phyloP scores from a whole-genome alignment of 345 rosid species.

The Rubroshorea leprosula region DNA sequence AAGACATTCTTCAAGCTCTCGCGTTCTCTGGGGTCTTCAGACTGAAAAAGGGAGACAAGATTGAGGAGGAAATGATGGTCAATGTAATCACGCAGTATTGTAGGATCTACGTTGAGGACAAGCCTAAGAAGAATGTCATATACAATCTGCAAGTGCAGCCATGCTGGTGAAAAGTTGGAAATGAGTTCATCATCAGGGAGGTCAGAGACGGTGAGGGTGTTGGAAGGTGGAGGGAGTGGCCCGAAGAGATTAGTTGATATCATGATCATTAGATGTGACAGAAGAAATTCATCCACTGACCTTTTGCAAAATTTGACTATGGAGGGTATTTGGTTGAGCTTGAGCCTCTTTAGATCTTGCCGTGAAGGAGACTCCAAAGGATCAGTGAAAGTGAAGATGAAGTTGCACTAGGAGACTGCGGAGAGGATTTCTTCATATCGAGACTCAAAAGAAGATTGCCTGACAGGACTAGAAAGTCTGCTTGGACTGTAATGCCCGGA shows the following conservation, averaged over 20 bases:
- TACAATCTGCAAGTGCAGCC: slow-evolving; percentile 53
- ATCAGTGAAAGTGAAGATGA: slow-evolving; percentile 41
- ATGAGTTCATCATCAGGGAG: slow-evolving; percentile 41
- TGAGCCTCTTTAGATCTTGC: slow-evolving; percentile 45
- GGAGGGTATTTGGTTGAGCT: slow-evolving; percentile 41
- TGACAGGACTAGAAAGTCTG: slow-evolving; percentile 14
- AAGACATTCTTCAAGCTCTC: slow-evolving; percentile 48
- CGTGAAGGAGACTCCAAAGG: slow-evolving; percentile 42
- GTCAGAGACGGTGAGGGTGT: slow-evolving; percentile 12
- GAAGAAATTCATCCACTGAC: slow-evolving; percentile 21
- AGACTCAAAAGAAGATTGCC: slow-evolving; percentile 14
- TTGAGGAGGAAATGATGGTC: slow-evolving; percentile 34
- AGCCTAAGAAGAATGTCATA: slow-evolving; percentile 44
- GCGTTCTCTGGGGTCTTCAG: slow-evolving; percentile 58
- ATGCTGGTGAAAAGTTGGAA: slow-evolving; percentile 26
- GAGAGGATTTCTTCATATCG: slow-evolving; percentile 33
- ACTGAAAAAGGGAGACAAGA: slow-evolving; percentile 46
- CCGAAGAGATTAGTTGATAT: slow-evolving; percentile 47
- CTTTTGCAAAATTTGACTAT: slow-evolving; percentile 27
- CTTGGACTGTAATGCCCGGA: slow-evolving; percentile 8
- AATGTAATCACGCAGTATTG: slow-evolving; percentile 29
- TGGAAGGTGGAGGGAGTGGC: slow-evolving; percentile 44
- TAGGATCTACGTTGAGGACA: slow-evolving; percentile 33
- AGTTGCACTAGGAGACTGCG: slow-evolving; percentile 29
- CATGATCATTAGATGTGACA: slow-evolving; percentile 42